Evolutionary conservation across 1,284 basidiomycete genomes (phyloP).

Genomic region (Laetiporus sulphureus): DNA sequence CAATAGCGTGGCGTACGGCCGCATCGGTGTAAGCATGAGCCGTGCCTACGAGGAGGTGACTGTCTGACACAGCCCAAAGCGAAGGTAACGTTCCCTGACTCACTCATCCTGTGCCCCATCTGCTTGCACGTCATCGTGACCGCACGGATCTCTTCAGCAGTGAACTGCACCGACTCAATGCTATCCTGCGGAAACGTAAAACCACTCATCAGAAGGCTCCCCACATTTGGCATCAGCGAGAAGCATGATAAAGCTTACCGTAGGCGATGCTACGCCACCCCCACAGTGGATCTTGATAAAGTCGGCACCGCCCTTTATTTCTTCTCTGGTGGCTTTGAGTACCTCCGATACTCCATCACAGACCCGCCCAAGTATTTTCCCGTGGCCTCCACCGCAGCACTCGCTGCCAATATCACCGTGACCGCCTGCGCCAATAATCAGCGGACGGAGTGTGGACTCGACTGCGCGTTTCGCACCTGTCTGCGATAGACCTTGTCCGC

Average conservation of each 20-base stretch:
- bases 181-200: slow-evolving; percentile 29
- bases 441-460: background rate
- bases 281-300: slow-evolving; percentile 39
- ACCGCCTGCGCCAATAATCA: slow-evolving; percentile 22
- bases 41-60: slow-evolving; percentile 19
- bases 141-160: slow-evolving; percentile 37
- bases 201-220: background rate
- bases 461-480: slow-evolving; percentile 25
- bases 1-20: slow-evolving; percentile 33
- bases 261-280: slow-evolving; percentile 38
- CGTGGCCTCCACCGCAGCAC: slow-evolving; percentile 36
- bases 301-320: slow-evolving; percentile 39
- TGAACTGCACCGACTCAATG: slow-evolving; percentile 41
- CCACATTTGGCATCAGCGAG: no score
- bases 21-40: slow-evolving; percentile 35
- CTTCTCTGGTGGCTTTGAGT: slow-evolving; percentile 35
- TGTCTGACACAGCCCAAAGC: background rate
- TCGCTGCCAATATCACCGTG: slow-evolving; percentile 33
- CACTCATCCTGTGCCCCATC: slow-evolving; percentile 35
- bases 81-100: slow-evolving; percentile 1
- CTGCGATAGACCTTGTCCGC: slow-evolving; percentile 39
- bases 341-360: slow-evolving; percentile 36
- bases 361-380: slow-evolving; percentile 25
- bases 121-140: slow-evolving; percentile 38
- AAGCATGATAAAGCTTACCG: slow-evolving; percentile 11